Evolutionary conservation across 179 eudicot genomes (phyloP).

Genomic region (Amaranthus tricolor): DNA sequence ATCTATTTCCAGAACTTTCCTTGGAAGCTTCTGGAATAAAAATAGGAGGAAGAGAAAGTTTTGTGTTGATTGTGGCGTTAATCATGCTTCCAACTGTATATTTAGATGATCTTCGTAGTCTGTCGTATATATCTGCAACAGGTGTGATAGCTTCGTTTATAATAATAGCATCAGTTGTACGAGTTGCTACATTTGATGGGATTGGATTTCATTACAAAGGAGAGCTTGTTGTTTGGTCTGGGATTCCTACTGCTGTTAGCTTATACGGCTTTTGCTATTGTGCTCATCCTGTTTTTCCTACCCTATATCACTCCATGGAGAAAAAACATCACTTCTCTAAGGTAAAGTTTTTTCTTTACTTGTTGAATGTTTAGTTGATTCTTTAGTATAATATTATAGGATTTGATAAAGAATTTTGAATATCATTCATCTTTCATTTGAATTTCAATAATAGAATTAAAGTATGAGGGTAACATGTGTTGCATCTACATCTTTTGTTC

Average conservation of each 20-base stretch:
- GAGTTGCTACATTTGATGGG: constrained; percentile 57
- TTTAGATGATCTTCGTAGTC: constrained; percentile 55
- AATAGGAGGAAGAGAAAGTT: constrained; percentile 55
- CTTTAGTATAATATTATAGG: too few relatives aligned
- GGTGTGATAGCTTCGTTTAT: constrained; percentile 69
- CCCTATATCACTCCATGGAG: constrained; percentile 69
- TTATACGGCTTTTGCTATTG: constrained; percentile 77
- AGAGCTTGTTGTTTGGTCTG: constrained; percentile 43
- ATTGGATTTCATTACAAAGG: constrained; percentile 71
- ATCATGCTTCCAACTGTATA: constrained; percentile 64
- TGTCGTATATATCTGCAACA: constrained; percentile 74
- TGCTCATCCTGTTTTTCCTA: constrained; percentile 79
- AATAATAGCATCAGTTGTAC: constrained; percentile 55
- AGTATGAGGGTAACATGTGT: too few relatives aligned
- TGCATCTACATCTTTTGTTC: too few relatives aligned
- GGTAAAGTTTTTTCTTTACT: constrained; percentile 31
- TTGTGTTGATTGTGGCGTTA: constrained; percentile 53
- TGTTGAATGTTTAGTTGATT: too few relatives aligned
- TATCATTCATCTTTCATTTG: too few relatives aligned
- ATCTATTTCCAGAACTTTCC: constrained; percentile 42
- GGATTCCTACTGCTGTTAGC: constrained; percentile 67
- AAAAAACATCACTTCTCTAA: constrained; percentile 54
- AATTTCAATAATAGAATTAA: too few relatives aligned
- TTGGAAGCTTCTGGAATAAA: constrained; percentile 37
- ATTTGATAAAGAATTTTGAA: too few relatives aligned